phyloP scores from a whole-genome alignment of 148 eudicot species.

The Bassia scoparia region DNA sequence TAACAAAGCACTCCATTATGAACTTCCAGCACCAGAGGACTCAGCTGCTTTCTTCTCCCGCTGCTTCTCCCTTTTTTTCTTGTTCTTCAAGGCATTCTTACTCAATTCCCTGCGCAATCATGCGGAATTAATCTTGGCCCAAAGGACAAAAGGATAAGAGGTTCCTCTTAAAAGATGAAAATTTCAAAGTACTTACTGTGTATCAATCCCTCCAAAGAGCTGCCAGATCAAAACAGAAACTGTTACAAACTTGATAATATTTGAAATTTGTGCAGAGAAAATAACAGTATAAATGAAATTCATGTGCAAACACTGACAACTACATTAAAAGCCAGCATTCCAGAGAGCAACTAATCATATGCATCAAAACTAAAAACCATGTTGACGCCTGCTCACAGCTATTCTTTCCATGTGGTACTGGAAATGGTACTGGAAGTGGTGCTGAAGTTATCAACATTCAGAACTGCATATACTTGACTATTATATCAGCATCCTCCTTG shows the following conservation, averaged over 20 bases:
- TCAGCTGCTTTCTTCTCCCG: conserved; percentile 91
- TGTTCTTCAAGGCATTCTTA: conserved; percentile 86
- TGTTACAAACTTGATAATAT: background rate
- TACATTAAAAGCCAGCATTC: background rate
- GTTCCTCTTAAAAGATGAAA: background rate
- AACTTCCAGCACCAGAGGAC: conserved; percentile 39
- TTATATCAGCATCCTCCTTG: conserved; percentile 1
- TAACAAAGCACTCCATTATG: conserved; percentile 25
- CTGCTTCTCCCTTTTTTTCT: conserved; percentile 87
- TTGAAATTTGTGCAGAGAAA: background rate
- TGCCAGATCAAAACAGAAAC: conserved; percentile 35
- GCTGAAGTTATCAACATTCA: background rate
- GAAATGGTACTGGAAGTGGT: background rate
- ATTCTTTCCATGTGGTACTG: background rate
- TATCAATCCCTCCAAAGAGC: conserved; percentile 66
- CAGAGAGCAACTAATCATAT: background rate
- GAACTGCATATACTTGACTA: background rate
- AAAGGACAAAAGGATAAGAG: background rate
- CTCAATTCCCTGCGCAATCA: conserved; percentile 66
- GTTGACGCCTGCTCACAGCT: no score
- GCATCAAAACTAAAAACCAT: background rate
- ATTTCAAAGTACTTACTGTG: conserved; percentile 25
- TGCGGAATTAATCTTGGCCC: background rate
- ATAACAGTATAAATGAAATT: background rate
- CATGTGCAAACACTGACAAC: background rate